Evolutionary conservation across 108 stramenopile species (phyloP), one percentile per base, ranked within the genome.

Genomic region (Nitzschia inconspicua): DNA sequence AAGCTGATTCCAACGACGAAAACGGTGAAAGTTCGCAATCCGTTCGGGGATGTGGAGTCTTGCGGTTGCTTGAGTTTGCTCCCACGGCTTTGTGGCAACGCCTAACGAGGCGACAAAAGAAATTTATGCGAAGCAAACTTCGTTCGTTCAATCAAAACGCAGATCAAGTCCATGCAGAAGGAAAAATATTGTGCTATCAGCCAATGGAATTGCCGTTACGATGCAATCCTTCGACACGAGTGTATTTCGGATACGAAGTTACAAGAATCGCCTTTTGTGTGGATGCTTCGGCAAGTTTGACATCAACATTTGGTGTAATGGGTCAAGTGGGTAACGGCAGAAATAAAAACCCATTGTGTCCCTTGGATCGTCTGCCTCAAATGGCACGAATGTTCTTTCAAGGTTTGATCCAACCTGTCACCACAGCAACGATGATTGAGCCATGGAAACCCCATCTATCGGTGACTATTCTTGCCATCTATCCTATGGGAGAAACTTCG

Each of bases 381-480:
- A 82, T 86, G 70, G 70, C 86, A 1, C 54, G 64, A 52, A 80
- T 62, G 0, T 92, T 82, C 51, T 81, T 92, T 35, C 44, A 46
- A 23, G 69, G 78, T 28, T 39, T 92, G 27, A 64, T 85, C 3
- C 66, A 92, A 65, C 86, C 85, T 14, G 71, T 91, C 19, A 13
- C 25, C 5, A 52, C 51, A 10, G 37, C 80, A 0, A 49, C 48
- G 14, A 19, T 69, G 26, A 34, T 36, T 10, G 46, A 37, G 18
- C 13, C 44, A 1, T 92, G 86, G 86, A 69, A 23, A 42, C 87
- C 90, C 0, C 58, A 69, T 27, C 41, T 92, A 11, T 73, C 85
- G 8, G 74, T 92, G 1, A 83, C 85, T 35, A 85, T 92, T n/a
- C 70, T 85, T 35, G 90, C 90, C 22, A 86, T 85, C 32, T 92